Base-by-base conservation (phyloP, 169 alveolate species). In the Babesia ovata region DNA sequence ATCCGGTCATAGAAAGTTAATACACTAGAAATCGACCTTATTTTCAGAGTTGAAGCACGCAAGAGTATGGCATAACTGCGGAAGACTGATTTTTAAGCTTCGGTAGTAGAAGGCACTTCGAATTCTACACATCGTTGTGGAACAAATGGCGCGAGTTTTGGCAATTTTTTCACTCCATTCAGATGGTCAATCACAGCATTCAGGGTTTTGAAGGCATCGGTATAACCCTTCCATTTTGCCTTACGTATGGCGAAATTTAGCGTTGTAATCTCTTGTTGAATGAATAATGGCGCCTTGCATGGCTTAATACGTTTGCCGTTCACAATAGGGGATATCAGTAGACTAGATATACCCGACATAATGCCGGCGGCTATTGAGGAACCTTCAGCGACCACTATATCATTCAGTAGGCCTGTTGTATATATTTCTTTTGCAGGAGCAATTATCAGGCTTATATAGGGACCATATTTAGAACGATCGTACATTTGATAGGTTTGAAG, bases 341-440 rank as follows among this genome's bases (percentile, higher is more conserved):
- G 70, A 28, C 76, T 79, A 59, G 52, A 45, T 0, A 85, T 86
- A 29, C 88, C 91, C 33, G 85, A 60, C 61, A 85, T 84, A 48
- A 79, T 85, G 19, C 85, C 88, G n/a, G 88, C 82, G 17, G 91
- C 91, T 84, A 78, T 70, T 21, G 91, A 85, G 2, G 81, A 67
- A 7, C 91, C 91, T 61, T 85, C 81, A 12, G 48, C 75, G 22
- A 57, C 54, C 45, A 69, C 79, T 74, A 59, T 79, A 36, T 86
- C 48, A 28, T 85, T 85, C 22, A 72, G 70, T 13, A 84, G 75
- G 4, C 71, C 63, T 8, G 75, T 50, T 33, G 88, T 79, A 61
- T 78, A 78, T 48, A 85, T 77, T 29, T 72, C 69, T 33, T 77
- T 71, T 9, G 88, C 91, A 44, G 91, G 91, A 2, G 91, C 87